Base-by-base conservation (phyloP, 805 yeast genomes). In the Candida ficus region DNA sequence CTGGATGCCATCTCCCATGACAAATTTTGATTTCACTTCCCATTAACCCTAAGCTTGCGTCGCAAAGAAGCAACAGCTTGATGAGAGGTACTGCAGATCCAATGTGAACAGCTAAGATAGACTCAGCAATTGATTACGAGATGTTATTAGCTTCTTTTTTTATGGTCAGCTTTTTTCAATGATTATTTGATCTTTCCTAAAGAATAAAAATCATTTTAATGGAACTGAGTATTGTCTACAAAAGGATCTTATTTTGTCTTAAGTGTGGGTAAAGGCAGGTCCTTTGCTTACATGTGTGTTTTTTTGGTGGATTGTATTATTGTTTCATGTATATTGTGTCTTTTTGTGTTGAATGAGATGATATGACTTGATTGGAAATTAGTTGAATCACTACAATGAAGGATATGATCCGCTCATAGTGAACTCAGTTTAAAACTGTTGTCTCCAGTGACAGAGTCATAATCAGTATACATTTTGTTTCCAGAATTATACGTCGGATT, bases 401-500 rank as follows among this genome's bases (percentile, higher is more conserved):
- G 57, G 58, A 48, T 51, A 25, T 47, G 37, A 42, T 39, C 47
- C 38, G 56, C 35, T 33, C 29, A 20, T 17, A 19, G 17, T 16
- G 7, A 22, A 21, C 11, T 13, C 14, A 23, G 19, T 36, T 23
- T 21, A 25, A 38, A 14, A 16, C 22, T 16, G 17, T 14, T 26
- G 33, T 29, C 22, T 30, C 19, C 12, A 21, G 10, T 21, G 28
- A 29, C 31, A 42, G 49, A 36, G 46, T 47, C 46, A 50, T 39
- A 49, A 52, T 49, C 56, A 54, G 52, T 46, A 48, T 42, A 39
- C 35, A 42, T 38, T 44, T 20, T 5, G 14, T 5, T 18, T 29
- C 18, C 18, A n/a, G 33, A 38, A 34, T 39, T 44, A 45, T 48
- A 46, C 48, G 58, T 52, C 57, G 44, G 49, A 54, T 35, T 46